Base-by-base conservation (phyloP, 2,329 filamentous ascomycete species). In the Paracamarosporium sp. region DNA sequence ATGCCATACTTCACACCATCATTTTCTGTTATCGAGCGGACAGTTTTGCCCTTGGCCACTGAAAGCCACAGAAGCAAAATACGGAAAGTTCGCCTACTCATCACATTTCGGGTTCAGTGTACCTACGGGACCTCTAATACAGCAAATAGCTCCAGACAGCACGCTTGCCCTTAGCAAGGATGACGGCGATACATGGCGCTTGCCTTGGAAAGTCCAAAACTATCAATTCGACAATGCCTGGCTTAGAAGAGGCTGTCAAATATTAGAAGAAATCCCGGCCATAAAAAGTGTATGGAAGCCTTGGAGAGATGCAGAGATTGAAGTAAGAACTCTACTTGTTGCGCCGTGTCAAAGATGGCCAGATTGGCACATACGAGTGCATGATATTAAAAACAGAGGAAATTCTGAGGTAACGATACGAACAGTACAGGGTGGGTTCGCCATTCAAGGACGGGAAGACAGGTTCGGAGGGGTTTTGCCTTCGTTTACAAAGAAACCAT, bases 81-180 rank as follows among this genome's bases (percentile, higher is more conserved):
- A 75, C 40, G 69, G 71, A 15, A 75, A 74, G 50, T 74, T 63
- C 30, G 70, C 72, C n/a, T 75, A 75, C 47, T 74, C 71, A 0
- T 75, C 72, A 1, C 71, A 74, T 22, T 75, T 75, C 38, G 68
- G 67, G 15, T 75, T 74, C 55, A 78, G 76, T 44, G 77, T 80
- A 0, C 77, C 78, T 0, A 78, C 74, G 0, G 78, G 77, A 1
- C 58, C 70, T 0, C 35, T 79, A 12, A 66, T 79, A n/a, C 66
- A 71, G n/a, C 77, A 79, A 52, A 71, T 76, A 7, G 77, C 78
- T 0, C 77, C 77, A 15, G 78, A 80, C 53, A 79, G 68, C 52
- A 78, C 73, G 0, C 60, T 79, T 1, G 70, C 72, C 4, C 55
- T 79, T 1, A 79, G 75, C 36, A 72, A 73, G 56, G 77, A 80